Evolutionary conservation across 2,329 filamentous ascomycete species (phyloP).

Genomic region (Pseudogymnoascus sp.): DNA sequence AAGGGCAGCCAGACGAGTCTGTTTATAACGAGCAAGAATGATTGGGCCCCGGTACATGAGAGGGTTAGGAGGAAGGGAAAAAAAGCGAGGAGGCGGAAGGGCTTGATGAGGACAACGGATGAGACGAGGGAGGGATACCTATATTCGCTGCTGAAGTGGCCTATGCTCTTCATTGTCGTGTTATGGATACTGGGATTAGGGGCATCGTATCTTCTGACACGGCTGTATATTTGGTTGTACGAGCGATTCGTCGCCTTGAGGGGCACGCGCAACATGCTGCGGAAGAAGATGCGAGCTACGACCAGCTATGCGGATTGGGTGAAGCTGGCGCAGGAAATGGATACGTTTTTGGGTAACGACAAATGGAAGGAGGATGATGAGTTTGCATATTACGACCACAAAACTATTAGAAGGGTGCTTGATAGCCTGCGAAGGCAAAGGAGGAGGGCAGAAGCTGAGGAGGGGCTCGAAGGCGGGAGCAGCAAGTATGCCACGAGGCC

Average conservation of each 20-base stretch:
- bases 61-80: slow-evolving; percentile 42
- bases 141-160: slow-evolving; percentile 87
- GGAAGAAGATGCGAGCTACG: slow-evolving; percentile 64
- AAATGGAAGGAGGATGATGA: slow-evolving; percentile 72
- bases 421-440: slow-evolving; percentile 66
- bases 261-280: slow-evolving; percentile 65
- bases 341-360: slow-evolving; percentile 73
- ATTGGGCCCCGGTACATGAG: slow-evolving; percentile 87
- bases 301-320: slow-evolving; percentile 81
- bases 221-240: slow-evolving; percentile 86
- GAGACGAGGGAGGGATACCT: slow-evolving; percentile 92
- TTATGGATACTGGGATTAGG: slow-evolving; percentile 74
- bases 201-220: slow-evolving; percentile 69
- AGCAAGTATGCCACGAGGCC: slow-evolving; percentile 39
- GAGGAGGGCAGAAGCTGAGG: slow-evolving; percentile 46
- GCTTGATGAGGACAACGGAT: slow-evolving; percentile 59
- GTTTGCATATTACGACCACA: slow-evolving; percentile 81
- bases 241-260: slow-evolving; percentile 90
- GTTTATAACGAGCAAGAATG: slow-evolving; percentile 85
- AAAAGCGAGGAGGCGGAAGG: slow-evolving; percentile 36
- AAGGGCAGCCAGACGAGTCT: slow-evolving; percentile 20
- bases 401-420: slow-evolving; percentile 71
- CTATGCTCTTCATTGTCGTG: slow-evolving; percentile 71
- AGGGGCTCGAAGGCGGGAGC: slow-evolving; percentile 36
- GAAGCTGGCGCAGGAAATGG: slow-evolving; percentile 68